Percentiles rank a stretch among this genome's conserved stretches.
These are phyloP conservation scores for Musa balbisiana DNA, from an alignment of 202 grass and related monocot species.

Conservation along the genomic window DNA sequence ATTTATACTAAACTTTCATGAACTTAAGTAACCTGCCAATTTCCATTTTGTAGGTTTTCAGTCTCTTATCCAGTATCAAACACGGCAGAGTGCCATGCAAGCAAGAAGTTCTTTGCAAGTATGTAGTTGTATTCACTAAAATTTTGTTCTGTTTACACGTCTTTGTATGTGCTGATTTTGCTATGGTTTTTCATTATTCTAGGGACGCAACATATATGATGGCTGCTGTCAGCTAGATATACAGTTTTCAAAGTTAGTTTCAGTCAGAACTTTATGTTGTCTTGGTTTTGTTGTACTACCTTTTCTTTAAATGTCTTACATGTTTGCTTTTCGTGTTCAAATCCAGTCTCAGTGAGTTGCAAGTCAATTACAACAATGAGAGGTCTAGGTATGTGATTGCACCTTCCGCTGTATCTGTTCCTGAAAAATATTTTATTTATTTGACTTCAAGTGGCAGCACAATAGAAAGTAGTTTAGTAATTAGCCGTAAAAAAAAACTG, in stretches of 20 bases:
- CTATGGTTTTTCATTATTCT: not conserved
- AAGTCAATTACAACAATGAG: slow-evolving; percentile 84
- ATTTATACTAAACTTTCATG: too few species aligned
- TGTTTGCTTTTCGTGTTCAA: slow-evolving; percentile 27
- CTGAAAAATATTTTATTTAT: not conserved
- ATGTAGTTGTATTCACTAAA: slow-evolving; percentile 18
- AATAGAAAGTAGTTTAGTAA: not conserved
- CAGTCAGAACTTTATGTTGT: not conserved
- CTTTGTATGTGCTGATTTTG: not conserved
- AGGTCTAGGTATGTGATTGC: slow-evolving; percentile 52
- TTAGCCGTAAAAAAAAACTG: too few species aligned
- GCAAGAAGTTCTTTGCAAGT: slow-evolving; percentile 85
- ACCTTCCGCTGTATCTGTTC: too few species aligned
- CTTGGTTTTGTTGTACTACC: slow-evolving; percentile 8
- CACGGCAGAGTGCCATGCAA: slow-evolving; percentile 78
- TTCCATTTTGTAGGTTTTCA: slow-evolving; percentile 59
- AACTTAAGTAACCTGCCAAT: not conserved
- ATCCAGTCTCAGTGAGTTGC: slow-evolving; percentile 66
- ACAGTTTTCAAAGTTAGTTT: slow-evolving; percentile 72
- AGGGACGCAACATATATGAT: slow-evolving; percentile 98
- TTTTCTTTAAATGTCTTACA: slow-evolving; percentile 1
- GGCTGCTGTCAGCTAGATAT: slow-evolving; percentile 99
- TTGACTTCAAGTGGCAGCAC: not conserved
- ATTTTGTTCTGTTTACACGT: slow-evolving; percentile 21
- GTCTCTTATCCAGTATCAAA: slow-evolving; percentile 83